Evolutionary conservation across 495 filamentous ascomycete genomes (phyloP).

Genomic region (Alectoria sarmentosa): DNA sequence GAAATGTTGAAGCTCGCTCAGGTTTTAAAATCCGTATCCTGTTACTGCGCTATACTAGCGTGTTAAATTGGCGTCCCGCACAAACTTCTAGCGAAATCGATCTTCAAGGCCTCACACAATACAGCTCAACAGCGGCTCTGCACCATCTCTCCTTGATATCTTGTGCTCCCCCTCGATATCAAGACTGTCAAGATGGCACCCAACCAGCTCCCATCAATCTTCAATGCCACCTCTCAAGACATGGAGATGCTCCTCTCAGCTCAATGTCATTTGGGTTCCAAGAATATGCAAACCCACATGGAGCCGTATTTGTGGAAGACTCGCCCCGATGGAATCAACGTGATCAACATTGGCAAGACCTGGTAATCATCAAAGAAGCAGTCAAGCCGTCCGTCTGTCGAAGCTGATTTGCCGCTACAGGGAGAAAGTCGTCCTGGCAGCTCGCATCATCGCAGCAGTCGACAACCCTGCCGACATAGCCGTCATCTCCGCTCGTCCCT

Average conservation of each 20-base stretch:
- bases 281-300: constrained; percentile 99
- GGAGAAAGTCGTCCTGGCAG: constrained; percentile 99
- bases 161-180: constrained; percentile 39
- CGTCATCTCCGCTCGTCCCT: constrained; percentile 98
- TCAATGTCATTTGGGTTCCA: constrained; percentile 93
- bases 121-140: constrained; percentile 1
- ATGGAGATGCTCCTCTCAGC: constrained; percentile 99
- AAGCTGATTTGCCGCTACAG: constrained; percentile 37
- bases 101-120: not conserved
- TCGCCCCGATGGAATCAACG: constrained; percentile 92
- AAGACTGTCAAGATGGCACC: constrained; percentile 82
- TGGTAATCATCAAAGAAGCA: constrained; percentile 55
- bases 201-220: constrained; percentile 78
- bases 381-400: not conserved
- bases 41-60: constrained; percentile 4
- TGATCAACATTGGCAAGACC: constrained; percentile 99
- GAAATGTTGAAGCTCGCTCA: not conserved
- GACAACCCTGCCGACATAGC: constrained; percentile 99
- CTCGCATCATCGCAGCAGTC: constrained; percentile 95
- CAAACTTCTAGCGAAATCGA: constrained; percentile 14
- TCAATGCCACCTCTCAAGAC: constrained; percentile 81
- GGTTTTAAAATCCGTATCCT: not conserved
- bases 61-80: constrained; percentile 8
- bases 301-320: constrained; percentile 99
- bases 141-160: constrained; percentile 28